Base-by-base conservation (phyloP, 345 rosid genomes). In the Anacardium occidentale region DNA sequence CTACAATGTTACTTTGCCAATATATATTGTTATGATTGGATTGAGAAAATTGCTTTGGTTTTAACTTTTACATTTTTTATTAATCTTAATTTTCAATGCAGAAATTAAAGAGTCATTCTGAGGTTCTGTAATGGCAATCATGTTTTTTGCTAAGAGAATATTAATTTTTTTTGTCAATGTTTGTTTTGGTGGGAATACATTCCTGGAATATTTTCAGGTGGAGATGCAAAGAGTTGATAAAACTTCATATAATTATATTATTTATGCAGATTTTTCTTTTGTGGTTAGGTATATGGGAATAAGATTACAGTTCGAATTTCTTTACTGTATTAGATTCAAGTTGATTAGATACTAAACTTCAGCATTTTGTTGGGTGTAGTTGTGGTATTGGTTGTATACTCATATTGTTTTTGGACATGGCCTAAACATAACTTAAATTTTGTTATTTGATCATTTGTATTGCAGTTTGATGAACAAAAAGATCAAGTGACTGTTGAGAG, bases 381-480 rank as follows among this genome's bases (percentile, higher is more conserved):
- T 5, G 11, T 32, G 20, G 9, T 37, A 0, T 20, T 26, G 12
- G 11, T 48, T n/a, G 17, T 22, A 24, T 45, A 37, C 9, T 59
- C 32, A n/a, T 5, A 26, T 40, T 57, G 18, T 32, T 66, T 44
- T 21, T 3, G 11, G 18, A 5, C 29, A 48, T 21, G 7, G 11
- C 5, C 5, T 0, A 2, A 24, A 4, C 1, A 17, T 56, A 24
- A 56, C 10, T 13, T 7, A 48, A 53, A 61, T 25, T 62, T 71
- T 34, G 8, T 51, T 17, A 32, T n/a, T 54, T 24, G 45, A 57
- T 58, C 42, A 42, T 63, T 69, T 60, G 5, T 68, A n/a, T 48
- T 82, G 57, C 82, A 96, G 99, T 96, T 96, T 83, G 99, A 96
- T 26, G 99, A 96, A 66, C 97, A 92, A 79, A 90, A 83, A 78